phyloP scores from a whole-genome alignment of 2,329 filamentous ascomycete species.

The Paramyrothecium roridum region DNA sequence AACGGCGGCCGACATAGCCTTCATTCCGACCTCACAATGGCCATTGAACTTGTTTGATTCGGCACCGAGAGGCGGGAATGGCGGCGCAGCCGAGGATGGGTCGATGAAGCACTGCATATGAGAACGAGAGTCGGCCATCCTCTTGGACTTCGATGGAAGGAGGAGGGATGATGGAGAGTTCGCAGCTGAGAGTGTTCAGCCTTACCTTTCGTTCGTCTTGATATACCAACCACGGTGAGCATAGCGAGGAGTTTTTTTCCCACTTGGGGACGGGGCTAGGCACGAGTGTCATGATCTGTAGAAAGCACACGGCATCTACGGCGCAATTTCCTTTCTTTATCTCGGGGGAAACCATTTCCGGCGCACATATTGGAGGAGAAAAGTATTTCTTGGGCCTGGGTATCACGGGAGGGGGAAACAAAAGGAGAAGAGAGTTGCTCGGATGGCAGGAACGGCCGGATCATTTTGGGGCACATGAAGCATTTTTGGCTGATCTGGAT shows the following conservation, averaged over 20 bases:
- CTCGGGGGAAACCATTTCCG: too few species aligned
- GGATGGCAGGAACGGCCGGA: too few species aligned
- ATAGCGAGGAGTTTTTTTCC: background rate
- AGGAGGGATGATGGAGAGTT: background rate
- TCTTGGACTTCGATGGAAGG: too few species aligned
- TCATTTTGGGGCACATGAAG: too few species aligned
- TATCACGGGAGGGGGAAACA: too few species aligned
- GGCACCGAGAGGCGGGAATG: conserved; percentile 2
- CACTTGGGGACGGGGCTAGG: background rate
- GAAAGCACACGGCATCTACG: background rate
- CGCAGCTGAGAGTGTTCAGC: too few species aligned
- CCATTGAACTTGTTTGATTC: conserved; percentile 28
- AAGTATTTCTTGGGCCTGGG: too few species aligned
- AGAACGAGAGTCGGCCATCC: background rate
- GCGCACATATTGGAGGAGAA: too few species aligned
- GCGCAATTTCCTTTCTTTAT: background rate
- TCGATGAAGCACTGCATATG: too few species aligned
- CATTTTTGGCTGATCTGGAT: too few species aligned
- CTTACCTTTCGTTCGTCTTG: too few species aligned
- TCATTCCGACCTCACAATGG: conserved; percentile 24
- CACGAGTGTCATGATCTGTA: background rate
- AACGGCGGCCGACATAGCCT: conserved; percentile 15
- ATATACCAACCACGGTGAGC: background rate
- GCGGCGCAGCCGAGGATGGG: background rate
- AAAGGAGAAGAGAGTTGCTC: too few species aligned